These are phyloP conservation scores for Hygrophorus russula DNA, from an alignment of 768 basidiomycete genomes.

Conservation along the genomic window DNA sequence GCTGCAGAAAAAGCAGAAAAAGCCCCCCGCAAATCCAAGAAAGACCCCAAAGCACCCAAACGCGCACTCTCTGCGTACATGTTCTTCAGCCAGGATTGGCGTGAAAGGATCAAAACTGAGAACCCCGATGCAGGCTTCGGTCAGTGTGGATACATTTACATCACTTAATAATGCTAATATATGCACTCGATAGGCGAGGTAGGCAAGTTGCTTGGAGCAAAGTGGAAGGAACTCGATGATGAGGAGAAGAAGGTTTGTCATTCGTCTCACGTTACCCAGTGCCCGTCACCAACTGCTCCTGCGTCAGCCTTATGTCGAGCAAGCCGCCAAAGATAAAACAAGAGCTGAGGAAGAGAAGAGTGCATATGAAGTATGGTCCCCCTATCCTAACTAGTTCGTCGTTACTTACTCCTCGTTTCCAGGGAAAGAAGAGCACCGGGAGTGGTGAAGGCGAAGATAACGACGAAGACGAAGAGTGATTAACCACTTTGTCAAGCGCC, in stretches of 20 bases:
- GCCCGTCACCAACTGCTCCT: conserved; percentile 6
- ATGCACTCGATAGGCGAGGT: conserved; percentile 56
- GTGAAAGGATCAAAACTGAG: conserved; percentile 90
- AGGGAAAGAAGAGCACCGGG: conserved; percentile 20
- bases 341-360: conserved; percentile 77
- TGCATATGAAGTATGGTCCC: conserved; percentile 30
- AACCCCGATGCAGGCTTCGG: conserved; percentile 94
- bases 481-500: not conserved
- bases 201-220: conserved; percentile 88
- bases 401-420: not conserved
- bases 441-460: conserved; percentile 23
- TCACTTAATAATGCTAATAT: not conserved
- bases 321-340: conserved; percentile 78
- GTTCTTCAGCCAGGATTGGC: conserved; percentile 97
- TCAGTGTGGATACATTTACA: conserved; percentile 20
- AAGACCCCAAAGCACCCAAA: conserved; percentile 82
- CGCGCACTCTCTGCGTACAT: conserved; percentile 94
- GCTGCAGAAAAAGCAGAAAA: conserved; percentile 66
- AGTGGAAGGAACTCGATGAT: conserved; percentile 94
- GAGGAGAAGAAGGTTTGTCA: conserved; percentile 79
- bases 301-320: conserved; percentile 73
- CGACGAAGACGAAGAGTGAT: conserved; percentile 14
- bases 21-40: conserved; percentile 47
- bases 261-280: not conserved
- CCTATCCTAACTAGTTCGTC: not conserved